Evolutionary conservation across 129 eudicot genomes (phyloP).

Genomic region (Smallanthus sonchifolius): DNA sequence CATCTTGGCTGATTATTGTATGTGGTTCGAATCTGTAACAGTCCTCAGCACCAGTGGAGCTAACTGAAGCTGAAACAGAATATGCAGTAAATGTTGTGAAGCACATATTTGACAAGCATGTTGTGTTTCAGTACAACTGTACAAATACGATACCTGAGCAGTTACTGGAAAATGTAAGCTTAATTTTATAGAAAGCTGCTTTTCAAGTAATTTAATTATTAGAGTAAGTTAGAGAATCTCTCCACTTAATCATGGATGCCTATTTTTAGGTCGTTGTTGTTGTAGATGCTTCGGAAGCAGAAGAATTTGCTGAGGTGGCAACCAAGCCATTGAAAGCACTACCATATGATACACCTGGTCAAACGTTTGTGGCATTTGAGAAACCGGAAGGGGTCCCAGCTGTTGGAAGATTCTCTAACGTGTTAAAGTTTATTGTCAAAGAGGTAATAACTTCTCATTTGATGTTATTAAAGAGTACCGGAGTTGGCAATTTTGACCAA

Average conservation of each 20-base stretch:
- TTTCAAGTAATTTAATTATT: background rate
- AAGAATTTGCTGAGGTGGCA: slow-evolving; percentile 80
- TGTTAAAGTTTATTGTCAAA: slow-evolving; percentile 69
- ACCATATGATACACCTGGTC: slow-evolving; percentile 90
- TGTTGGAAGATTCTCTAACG: slow-evolving; percentile 78
- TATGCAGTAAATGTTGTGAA: slow-evolving; percentile 93
- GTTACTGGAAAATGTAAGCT: slow-evolving; percentile 78
- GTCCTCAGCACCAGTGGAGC: slow-evolving; percentile 97
- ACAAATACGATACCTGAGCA: slow-evolving; percentile 96
- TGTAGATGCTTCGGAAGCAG: slow-evolving; percentile 97
- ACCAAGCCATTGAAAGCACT: slow-evolving; percentile 60
- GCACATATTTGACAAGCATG: slow-evolving; percentile 80
- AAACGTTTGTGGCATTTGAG: slow-evolving; percentile 92
- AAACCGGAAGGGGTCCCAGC: slow-evolving; percentile 82
- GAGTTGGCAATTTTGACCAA: background rate
- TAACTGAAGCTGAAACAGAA: slow-evolving; percentile 97
- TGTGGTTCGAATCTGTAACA: slow-evolving; percentile 26
- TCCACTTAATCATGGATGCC: background rate
- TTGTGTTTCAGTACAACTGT: slow-evolving; percentile 96
- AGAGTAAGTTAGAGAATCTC: background rate
- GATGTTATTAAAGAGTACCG: background rate
- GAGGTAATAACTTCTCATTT: slow-evolving; percentile 48
- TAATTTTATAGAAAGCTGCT: background rate
- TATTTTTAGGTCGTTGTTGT: slow-evolving; percentile 62
- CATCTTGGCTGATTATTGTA: slow-evolving; percentile 10